Conservation (phyloP, 768 basidiomycete genomes). For the Pleurotus giganteus region DNA sequence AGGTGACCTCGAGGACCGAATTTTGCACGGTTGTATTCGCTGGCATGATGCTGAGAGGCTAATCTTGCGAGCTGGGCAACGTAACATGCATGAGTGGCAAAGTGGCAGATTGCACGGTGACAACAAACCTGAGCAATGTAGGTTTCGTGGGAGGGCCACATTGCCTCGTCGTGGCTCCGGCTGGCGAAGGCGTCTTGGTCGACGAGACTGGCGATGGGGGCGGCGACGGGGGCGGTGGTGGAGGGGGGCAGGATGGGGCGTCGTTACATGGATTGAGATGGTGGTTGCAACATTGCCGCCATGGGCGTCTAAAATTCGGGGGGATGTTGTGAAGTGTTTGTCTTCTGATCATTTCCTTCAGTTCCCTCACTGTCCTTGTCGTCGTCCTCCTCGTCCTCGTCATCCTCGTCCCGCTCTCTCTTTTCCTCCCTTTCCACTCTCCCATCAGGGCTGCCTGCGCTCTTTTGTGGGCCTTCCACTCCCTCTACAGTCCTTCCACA, state of each 20-base stretch:
- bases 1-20: conserved; percentile 45
- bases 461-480: not conserved
- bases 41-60: conserved; percentile 73
- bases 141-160: not conserved
- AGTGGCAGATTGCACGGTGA: not conserved
- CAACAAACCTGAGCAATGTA: not conserved
- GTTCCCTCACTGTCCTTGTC: conserved; percentile 6
- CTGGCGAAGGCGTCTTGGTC: not conserved
- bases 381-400: not conserved
- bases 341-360: conserved; percentile 4
- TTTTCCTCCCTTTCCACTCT: not conserved
- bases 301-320: conserved; percentile 2
- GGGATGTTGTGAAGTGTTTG: conserved; percentile 9
- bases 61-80: conserved; percentile 47
- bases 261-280: not conserved
- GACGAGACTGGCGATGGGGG: not conserved
- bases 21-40: conserved; percentile 70
- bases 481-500: conserved; percentile 30
- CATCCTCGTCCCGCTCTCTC: not conserved
- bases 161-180: not conserved
- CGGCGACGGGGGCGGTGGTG: not conserved
- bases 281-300: not conserved
- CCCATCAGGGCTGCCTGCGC: not conserved
- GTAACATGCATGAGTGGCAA: not conserved
- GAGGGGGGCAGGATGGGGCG: not conserved